phyloP scores from a whole-genome alignment of 768 basidiomycete genomes.

The Mycena kentingensis region DNA sequence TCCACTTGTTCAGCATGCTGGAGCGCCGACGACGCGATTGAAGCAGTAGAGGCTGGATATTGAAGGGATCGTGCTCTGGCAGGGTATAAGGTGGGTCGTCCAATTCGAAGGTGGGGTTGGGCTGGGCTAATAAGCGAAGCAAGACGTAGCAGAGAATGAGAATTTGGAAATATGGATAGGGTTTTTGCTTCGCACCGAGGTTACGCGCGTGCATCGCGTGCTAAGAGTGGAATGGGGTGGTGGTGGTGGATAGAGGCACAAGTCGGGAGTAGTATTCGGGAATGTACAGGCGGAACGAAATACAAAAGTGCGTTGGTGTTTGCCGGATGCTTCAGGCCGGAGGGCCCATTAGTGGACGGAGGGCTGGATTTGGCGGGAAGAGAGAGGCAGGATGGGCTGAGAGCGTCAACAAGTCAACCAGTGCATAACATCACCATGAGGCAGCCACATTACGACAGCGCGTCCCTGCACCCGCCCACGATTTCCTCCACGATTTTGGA shows the following conservation, averaged over 20 bases:
- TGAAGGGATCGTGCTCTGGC: conserved; percentile 56
- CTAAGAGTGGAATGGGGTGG: conserved; percentile 10
- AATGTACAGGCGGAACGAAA: conserved; percentile 17
- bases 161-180: conserved; percentile 11
- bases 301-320: conserved; percentile 7
- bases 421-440: too few relatives aligned
- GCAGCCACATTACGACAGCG: too few relatives aligned
- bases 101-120: conserved; percentile 28
- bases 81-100: conserved; percentile 50
- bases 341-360: background rate
- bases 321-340: conserved; percentile 10
- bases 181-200: conserved; percentile 23
- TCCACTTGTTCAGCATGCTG: conserved; percentile 58
- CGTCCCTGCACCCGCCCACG: conserved; percentile 26
- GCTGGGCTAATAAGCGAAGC: conserved; percentile 21
- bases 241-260: conserved; percentile 14
- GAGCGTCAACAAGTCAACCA: too few relatives aligned
- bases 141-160: conserved; percentile 19
- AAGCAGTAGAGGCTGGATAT: conserved; percentile 37
- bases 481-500: conserved; percentile 52
- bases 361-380: background rate
- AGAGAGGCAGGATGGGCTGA: too few relatives aligned
- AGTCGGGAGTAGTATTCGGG: conserved; percentile 17
- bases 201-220: conserved; percentile 24
- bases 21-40: conserved; percentile 44